These are phyloP conservation scores for Arxiozyma telluris DNA, from an alignment of 1,139 yeast species.

Conservation along the genomic window DNA sequence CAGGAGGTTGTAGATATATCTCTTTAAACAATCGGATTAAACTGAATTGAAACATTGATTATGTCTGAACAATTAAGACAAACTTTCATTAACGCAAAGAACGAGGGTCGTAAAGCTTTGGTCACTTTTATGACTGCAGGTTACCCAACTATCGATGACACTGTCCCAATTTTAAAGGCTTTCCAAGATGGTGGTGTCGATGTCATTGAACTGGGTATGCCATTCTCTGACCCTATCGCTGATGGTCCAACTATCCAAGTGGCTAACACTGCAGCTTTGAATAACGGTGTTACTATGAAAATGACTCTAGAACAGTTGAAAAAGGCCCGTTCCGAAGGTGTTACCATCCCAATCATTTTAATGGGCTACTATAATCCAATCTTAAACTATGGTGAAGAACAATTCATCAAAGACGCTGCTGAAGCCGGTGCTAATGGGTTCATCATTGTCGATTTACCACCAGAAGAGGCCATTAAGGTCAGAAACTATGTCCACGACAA, in stretches of 20 bases:
- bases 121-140: slow-evolving; percentile 94
- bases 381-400: slow-evolving; percentile 78
- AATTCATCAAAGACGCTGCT: slow-evolving; percentile 65
- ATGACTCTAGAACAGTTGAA: slow-evolving; percentile 61
- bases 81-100: slow-evolving; percentile 62
- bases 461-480: slow-evolving; percentile 89
- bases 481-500: slow-evolving; percentile 59
- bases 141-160: slow-evolving; percentile 78
- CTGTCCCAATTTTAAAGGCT: slow-evolving; percentile 76
- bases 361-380: slow-evolving; percentile 99
- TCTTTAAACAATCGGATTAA: too few species aligned
- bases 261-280: slow-evolving; percentile 70
- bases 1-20: not conserved
- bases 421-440: slow-evolving; percentile 93
- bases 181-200: slow-evolving; percentile 95
- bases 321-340: slow-evolving; percentile 72
- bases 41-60: not conserved
- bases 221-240: slow-evolving; percentile 98
- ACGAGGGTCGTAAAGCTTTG: slow-evolving; percentile 75
- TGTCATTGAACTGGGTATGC: slow-evolving; percentile 87
- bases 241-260: slow-evolving; percentile 96
- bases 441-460: slow-evolving; percentile 91
- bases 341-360: slow-evolving; percentile 76
- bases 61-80: slow-evolving; percentile 65
- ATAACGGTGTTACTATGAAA: slow-evolving; percentile 68